These are phyloP conservation scores for Parmelia sp. DNA, from an alignment of 495 filamentous ascomycete species.

Conservation along the genomic window DNA sequence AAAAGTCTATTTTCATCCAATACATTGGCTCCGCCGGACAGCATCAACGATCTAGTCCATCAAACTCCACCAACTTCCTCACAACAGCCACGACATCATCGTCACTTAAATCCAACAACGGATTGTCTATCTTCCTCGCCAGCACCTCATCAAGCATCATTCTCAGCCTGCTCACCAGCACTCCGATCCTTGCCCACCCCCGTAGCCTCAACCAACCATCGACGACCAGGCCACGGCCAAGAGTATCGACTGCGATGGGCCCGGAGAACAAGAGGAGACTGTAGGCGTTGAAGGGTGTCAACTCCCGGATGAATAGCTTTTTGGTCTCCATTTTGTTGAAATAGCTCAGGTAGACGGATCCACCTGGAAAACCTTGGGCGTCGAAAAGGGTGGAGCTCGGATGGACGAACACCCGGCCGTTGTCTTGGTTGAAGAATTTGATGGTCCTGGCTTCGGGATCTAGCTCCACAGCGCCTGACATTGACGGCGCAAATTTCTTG, in stretches of 20 bases:
- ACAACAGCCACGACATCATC: constrained; percentile 70
- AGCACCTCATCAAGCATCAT: constrained; percentile 82
- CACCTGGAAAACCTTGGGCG: constrained; percentile 63
- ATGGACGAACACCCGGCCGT: constrained; percentile 85
- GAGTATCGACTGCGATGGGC: constrained; percentile 74
- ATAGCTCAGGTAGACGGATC: constrained; percentile 69
- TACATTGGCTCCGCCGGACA: neutral
- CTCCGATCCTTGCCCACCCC: constrained; percentile 93
- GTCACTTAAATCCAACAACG: constrained; percentile 45
- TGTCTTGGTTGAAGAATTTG: constrained; percentile 83
- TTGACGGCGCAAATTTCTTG: constrained; percentile 82
- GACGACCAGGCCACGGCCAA: constrained; percentile 80
- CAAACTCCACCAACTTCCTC: constrained; percentile 72
- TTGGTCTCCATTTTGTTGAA: constrained; percentile 86
- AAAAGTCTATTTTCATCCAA: neutral
- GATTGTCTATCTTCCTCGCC: constrained; percentile 70
- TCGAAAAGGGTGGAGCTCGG: constrained; percentile 81
- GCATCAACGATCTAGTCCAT: constrained; percentile 61
- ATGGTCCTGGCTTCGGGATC: constrained; percentile 90
- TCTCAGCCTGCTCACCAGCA: constrained; percentile 74
- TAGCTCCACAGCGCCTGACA: constrained; percentile 80
- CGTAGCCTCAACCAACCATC: constrained; percentile 88
- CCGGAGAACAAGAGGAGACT: constrained; percentile 87
- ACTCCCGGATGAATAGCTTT: constrained; percentile 80
- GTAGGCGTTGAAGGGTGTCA: constrained; percentile 92